These are phyloP conservation scores for Crithidia thermophila DNA, from an alignment of 208 protist genomes.

Conservation along the genomic window DNA sequence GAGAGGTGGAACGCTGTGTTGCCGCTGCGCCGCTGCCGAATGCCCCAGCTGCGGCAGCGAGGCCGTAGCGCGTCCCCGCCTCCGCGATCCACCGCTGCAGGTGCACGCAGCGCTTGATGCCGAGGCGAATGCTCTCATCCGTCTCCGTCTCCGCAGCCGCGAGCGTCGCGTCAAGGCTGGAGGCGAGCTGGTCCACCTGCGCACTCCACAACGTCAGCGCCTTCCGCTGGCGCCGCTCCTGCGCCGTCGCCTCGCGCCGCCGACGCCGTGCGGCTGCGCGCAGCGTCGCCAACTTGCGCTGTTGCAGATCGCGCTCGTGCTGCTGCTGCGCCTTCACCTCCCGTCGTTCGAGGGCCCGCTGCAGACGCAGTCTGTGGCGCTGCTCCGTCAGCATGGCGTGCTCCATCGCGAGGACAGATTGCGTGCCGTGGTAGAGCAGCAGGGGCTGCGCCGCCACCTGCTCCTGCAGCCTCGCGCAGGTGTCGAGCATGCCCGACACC, in stretches of 20 bases:
- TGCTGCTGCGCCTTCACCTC: constrained; percentile 14
- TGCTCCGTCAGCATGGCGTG: constrained; percentile 20
- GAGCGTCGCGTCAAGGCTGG: constrained; percentile 8
- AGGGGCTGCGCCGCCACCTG: constrained; percentile 2
- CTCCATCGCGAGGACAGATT: constrained; percentile 21
- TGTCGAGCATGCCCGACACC: constrained; percentile 4
- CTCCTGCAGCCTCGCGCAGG: constrained; percentile 10
- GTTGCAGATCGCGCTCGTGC: constrained; percentile 8
- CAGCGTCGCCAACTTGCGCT: not conserved
- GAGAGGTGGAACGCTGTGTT: not conserved
- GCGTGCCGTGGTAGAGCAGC: not conserved
- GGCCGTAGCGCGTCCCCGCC: constrained; percentile 6
- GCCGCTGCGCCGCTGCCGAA: not conserved
- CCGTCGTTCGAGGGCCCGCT: not conserved
- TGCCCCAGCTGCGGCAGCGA: not conserved
- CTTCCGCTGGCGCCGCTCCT: constrained; percentile 8
- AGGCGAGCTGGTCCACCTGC: constrained; percentile 18
- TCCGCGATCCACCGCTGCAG: constrained; percentile 23
- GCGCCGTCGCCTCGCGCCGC: constrained; percentile 9
- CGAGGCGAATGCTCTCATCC: constrained; percentile 25
- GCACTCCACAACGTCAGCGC: constrained; percentile 13
- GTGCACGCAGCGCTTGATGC: constrained; percentile 28
- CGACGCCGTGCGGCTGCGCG: constrained; percentile 1
- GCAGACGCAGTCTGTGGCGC: constrained; percentile 12
- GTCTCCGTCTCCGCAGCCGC: not conserved